Evolutionary conservation across 2,329 filamentous ascomycete species (phyloP).

Genomic region (Sarocladium strictum): DNA sequence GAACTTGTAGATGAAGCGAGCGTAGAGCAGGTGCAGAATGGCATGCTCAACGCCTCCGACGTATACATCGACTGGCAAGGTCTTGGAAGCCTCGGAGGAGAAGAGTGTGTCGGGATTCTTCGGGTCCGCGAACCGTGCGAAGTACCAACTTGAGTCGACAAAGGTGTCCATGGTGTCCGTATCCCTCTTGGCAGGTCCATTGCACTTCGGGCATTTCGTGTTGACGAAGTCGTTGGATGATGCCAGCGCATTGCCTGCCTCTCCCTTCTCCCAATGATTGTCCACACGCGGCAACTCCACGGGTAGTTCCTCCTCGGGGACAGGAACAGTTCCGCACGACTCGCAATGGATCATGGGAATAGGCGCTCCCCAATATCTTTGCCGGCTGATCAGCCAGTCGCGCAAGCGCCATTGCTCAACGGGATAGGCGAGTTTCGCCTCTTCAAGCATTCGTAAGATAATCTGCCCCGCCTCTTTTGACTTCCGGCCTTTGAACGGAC

Average conservation of each 20-base stretch:
- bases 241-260: slow-evolving; percentile 72
- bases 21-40: slow-evolving; percentile 82
- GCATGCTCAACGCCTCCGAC: slow-evolving; percentile 87
- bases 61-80: slow-evolving; percentile 79
- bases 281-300: slow-evolving; percentile 67
- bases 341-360: slow-evolving; percentile 83
- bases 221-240: slow-evolving; percentile 67
- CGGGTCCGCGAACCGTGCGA: slow-evolving; percentile 70
- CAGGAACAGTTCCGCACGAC: slow-evolving; percentile 71
- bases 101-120: slow-evolving; percentile 58
- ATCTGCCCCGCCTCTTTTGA: slow-evolving; percentile 57
- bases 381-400: slow-evolving; percentile 89
- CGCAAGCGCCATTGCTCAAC: slow-evolving; percentile 72
- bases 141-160: slow-evolving; percentile 94
- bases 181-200: slow-evolving; percentile 65
- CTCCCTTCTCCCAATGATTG: slow-evolving; percentile 61
- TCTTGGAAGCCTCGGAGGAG: slow-evolving; percentile 49
- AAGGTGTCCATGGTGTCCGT: slow-evolving; percentile 97
- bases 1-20: slow-evolving; percentile 87
- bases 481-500: slow-evolving; percentile 55
- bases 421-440: slow-evolving; percentile 51
- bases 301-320: slow-evolving; percentile 70
- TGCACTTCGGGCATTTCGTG: slow-evolving; percentile 69
- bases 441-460: slow-evolving; percentile 52
- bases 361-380: slow-evolving; percentile 86